Percentiles rank a stretch among this genome's conserved stretches.
phyloP scores from a whole-genome alignment of 2,329 filamentous ascomycete genomes.

The Fusarium nematophilum region DNA sequence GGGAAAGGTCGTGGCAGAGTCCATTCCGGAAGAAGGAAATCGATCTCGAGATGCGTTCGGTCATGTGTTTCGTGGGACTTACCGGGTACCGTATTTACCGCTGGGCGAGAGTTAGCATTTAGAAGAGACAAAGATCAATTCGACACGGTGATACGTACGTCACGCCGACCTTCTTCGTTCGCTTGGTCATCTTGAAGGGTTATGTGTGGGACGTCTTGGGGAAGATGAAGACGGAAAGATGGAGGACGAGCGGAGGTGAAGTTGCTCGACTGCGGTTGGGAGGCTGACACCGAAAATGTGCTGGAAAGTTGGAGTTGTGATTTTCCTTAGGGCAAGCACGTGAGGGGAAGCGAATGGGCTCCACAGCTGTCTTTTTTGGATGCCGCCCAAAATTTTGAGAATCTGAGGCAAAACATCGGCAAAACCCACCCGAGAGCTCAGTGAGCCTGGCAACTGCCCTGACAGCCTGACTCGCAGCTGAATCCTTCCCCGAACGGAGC shows the following conservation, averaged over 20 bases:
- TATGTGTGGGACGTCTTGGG: slow-evolving; percentile 51
- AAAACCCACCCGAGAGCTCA: slow-evolving; percentile 51
- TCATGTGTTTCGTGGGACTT: slow-evolving; percentile 55
- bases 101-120: slow-evolving; percentile 49
- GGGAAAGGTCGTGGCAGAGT: slow-evolving; percentile 25
- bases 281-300: slow-evolving; percentile 49
- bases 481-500: neutral
- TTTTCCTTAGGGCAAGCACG: slow-evolving; percentile 58
- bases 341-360: slow-evolving; percentile 47
- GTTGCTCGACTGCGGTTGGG: slow-evolving; percentile 46
- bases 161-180: slow-evolving; percentile 97
- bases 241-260: slow-evolving; percentile 47
- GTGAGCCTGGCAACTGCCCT: too few species aligned
- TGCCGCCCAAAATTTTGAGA: slow-evolving; percentile 13
- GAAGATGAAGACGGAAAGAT: slow-evolving; percentile 48
- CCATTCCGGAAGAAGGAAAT: slow-evolving; percentile 13
- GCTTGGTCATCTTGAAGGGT: slow-evolving; percentile 86
- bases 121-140: slow-evolving; percentile 9
- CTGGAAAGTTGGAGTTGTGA: slow-evolving; percentile 51
- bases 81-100: slow-evolving; percentile 97
- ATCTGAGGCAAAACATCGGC: slow-evolving; percentile 71
- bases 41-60: slow-evolving; percentile 34
- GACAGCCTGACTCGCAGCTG: slow-evolving; percentile 10
- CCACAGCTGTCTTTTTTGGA: slow-evolving; percentile 35
- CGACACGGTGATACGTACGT: slow-evolving; percentile 62